These are phyloP conservation scores for Pythium vanterpoolii DNA, from an alignment of 352 stramenopile species.

Conservation along the genomic window DNA sequence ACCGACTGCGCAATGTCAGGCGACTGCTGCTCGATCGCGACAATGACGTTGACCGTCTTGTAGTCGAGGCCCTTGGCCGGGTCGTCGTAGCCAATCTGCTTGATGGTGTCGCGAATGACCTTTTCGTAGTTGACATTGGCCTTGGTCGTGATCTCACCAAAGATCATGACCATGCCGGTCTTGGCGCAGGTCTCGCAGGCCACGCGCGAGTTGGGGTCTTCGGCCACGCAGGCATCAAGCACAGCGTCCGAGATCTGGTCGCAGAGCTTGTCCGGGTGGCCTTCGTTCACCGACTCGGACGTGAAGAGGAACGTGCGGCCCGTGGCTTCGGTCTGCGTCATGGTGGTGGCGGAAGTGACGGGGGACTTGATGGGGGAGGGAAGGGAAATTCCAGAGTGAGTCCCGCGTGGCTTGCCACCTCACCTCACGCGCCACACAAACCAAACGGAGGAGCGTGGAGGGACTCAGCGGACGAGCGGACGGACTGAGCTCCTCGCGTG, in stretches of 20 bases:
- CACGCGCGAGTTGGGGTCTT: constrained; percentile 98
- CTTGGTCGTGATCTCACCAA: constrained; percentile 99
- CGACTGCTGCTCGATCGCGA: constrained; percentile 99
- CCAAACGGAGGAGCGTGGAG: not conserved
- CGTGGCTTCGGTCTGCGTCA: constrained; percentile 59
- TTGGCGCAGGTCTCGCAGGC: constrained; percentile 99
- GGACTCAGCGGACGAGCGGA: not conserved
- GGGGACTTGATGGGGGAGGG: not conserved
- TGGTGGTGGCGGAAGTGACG: constrained; percentile 26
- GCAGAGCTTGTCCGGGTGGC: constrained; percentile 98
- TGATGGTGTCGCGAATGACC: constrained; percentile 98
- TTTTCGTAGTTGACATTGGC: constrained; percentile 99
- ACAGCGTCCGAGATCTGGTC: constrained; percentile 99
- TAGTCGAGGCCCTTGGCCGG: constrained; percentile 99
- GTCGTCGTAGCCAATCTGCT: constrained; percentile 99
- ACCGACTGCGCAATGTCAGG: constrained; percentile 99
- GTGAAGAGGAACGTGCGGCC: constrained; percentile 94
- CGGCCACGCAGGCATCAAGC: constrained; percentile 96
- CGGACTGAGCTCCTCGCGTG: not conserved
- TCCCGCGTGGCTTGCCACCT: not conserved
- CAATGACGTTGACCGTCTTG: constrained; percentile 99
- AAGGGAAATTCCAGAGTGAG: constrained; percentile 64
- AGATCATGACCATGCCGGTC: constrained; percentile 99
- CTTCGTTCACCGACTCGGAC: constrained; percentile 99
- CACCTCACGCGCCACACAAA: constrained; percentile 7